Percentiles rank a stretch among this genome's conserved stretches.
Conservation (phyloP, 306 rosid species). For the Begonia fuchsioides region DNA sequence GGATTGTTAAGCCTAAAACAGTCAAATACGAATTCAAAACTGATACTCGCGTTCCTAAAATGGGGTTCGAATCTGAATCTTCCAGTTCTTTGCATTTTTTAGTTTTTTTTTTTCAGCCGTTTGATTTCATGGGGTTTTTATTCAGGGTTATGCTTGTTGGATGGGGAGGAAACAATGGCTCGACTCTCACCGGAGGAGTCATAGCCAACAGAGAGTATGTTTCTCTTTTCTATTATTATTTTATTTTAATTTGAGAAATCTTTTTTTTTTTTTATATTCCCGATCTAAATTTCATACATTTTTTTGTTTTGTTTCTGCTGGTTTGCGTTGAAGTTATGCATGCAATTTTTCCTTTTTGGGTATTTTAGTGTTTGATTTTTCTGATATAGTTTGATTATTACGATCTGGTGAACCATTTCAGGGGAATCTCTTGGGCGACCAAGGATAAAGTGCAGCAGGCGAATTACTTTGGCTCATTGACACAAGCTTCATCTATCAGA, state of each 20-base stretch:
- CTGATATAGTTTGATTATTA: no score
- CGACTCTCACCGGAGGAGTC: constrained; percentile 81
- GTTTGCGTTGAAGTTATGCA: background rate
- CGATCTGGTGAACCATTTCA: constrained; percentile 9
- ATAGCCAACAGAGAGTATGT: constrained; percentile 88
- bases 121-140: no score
- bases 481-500: constrained; percentile 85
- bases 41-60: constrained; percentile 52
- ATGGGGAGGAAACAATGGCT: constrained; percentile 97
- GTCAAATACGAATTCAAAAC: constrained; percentile 77
- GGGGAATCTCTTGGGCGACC: constrained; percentile 99
- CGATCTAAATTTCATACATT: no score
- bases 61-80: constrained; percentile 37
- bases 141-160: constrained; percentile 97
- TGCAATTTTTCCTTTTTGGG: background rate
- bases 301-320: background rate
- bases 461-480: constrained; percentile 84
- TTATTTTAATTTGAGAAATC: background rate
- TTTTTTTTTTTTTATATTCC: no score
- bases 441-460: constrained; percentile 92
- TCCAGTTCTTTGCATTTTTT: background rate
- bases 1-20: constrained; percentile 84
- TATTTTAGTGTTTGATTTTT: background rate
- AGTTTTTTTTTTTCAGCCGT: background rate
- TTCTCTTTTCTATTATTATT: background rate